A percentile compares a stretch with the other conserved stretches of the same genome.
phyloP scores from a whole-genome alignment of 176 grass and related monocot species.

The Zea luxurians region DNA sequence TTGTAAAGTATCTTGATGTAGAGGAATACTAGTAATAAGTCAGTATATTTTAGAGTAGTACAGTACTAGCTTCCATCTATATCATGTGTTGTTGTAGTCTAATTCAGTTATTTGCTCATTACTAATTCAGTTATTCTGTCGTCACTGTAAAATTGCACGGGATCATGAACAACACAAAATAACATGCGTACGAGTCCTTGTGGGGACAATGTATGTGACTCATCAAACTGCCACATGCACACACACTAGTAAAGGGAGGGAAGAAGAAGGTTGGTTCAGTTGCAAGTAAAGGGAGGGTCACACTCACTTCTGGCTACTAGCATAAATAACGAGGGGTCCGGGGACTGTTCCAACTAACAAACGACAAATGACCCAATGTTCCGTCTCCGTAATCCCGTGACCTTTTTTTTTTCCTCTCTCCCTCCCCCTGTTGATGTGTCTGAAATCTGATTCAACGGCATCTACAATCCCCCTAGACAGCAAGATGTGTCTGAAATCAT shows the following conservation, averaged over 20 bases:
- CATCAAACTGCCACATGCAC: too few relatives aligned
- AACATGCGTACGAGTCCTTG: neutral
- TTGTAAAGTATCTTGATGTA: neutral
- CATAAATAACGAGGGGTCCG: neutral
- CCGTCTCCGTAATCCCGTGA: too few relatives aligned
- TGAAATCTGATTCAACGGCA: too few relatives aligned
- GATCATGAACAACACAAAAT: neutral
- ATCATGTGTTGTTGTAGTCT: neutral
- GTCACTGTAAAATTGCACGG: neutral
- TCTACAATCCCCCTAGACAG: too few relatives aligned
- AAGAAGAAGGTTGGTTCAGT: constrained; percentile 3
- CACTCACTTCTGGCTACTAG: neutral
- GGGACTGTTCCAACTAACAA: neutral
- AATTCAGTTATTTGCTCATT: neutral
- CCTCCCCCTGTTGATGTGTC: too few relatives aligned
- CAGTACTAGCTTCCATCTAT: neutral
- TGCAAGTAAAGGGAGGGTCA: constrained; percentile 12
- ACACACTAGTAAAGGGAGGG: too few relatives aligned
- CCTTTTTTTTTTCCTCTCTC: too few relatives aligned
- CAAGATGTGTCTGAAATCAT: too few relatives aligned
- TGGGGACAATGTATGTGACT: too few relatives aligned
- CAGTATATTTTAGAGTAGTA: neutral
- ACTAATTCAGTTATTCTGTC: neutral
- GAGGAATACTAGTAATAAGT: neutral
- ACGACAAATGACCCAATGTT: too few relatives aligned